Evolutionary conservation across 2,329 filamentous ascomycete species (phyloP), one percentile per base, ranked within the genome.

Genomic region (Aspergillus tubingensis): DNA sequence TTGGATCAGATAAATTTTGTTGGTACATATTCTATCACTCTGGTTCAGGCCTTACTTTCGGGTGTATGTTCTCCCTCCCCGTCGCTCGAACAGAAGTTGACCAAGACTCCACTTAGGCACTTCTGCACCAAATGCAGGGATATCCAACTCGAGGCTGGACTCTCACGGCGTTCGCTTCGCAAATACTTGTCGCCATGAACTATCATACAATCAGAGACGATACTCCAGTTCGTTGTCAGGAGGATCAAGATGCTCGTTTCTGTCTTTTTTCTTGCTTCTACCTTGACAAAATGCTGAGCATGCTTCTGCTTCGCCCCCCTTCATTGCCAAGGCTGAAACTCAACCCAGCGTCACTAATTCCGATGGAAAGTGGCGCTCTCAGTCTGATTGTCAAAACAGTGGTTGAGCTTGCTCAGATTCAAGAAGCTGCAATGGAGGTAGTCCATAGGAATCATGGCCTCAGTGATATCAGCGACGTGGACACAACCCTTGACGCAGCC

Each of bases 271-370:
- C 50, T 21, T 53, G 50, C 32, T 53, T 38, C 17, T 41, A 36
- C 13, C 50, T 53, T n/a, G 50, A 53, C 17, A 53, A 53, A 3
- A 23, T 30, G 21, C 50, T 53, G 15, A 41, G 50, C 50, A 53
- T 53, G 50, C 32, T 53, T 25, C 50, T 53, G 4, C 32, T 53
- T 5, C 50, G 50, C 7, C 50, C 50, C 2, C 50, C 50, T 21
- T 53, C 50, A 11, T 30, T 53, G 7, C 50, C 50, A 25, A 30
- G 32, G 2, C 17, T 53, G 8, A 39, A 39, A 11, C 5, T 41
- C 13, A 30, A 27, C 13, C 47, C 47, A 8, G 13, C 23, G n/a
- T 8, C 13, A 8, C 25, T 49, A n/a, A 21, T 49, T 3, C 47
- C 47, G 4, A 13, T 49, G 4, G 47, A 49, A 8, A 13, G 30